Conservation (phyloP, 2,329 filamentous ascomycete genomes). For the Colletotrichum acutatum region DNA sequence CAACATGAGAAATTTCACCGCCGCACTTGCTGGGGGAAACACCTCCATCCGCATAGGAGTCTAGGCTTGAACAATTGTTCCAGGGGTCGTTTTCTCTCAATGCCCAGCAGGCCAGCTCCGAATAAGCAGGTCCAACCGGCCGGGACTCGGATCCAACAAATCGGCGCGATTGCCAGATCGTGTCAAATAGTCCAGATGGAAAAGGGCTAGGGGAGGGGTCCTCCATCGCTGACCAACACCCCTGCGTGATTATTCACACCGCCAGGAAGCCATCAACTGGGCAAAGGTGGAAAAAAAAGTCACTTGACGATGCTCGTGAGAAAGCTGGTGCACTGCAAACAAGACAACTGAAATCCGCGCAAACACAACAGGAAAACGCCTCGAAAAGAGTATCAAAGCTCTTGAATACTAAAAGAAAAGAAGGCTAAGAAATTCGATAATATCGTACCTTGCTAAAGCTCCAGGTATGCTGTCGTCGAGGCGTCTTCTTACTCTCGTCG, state of each 20-base stretch:
- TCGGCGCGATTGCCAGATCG: constrained; percentile 34
- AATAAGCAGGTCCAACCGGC: constrained; percentile 31
- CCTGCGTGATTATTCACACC: constrained; percentile 34
- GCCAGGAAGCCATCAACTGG: neutral
- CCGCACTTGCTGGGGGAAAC: constrained; percentile 18
- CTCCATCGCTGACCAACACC: constrained; percentile 10
- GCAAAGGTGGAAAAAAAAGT: neutral
- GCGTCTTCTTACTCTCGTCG: constrained; percentile 27
- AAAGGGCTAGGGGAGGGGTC: neutral
- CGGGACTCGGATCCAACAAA: constrained; percentile 29
- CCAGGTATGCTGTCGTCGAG: constrained; percentile 51
- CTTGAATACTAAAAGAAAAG: neutral
- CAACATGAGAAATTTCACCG: constrained; percentile 12
- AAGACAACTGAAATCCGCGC: neutral
- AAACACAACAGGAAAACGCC: neutral
- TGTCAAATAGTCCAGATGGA: constrained; percentile 10
- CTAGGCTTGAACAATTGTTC: neutral
- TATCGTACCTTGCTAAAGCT: constrained; percentile 53
- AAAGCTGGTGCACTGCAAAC: neutral
- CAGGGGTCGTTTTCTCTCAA: neutral
- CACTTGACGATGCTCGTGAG: constrained; percentile 16
- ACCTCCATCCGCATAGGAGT: neutral
- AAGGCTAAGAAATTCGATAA: neutral
- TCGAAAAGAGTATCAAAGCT: neutral
- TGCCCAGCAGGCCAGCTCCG: neutral